Base-by-base conservation (phyloP, 768 basidiomycete genomes). In the Mrakia gelida region DNA sequence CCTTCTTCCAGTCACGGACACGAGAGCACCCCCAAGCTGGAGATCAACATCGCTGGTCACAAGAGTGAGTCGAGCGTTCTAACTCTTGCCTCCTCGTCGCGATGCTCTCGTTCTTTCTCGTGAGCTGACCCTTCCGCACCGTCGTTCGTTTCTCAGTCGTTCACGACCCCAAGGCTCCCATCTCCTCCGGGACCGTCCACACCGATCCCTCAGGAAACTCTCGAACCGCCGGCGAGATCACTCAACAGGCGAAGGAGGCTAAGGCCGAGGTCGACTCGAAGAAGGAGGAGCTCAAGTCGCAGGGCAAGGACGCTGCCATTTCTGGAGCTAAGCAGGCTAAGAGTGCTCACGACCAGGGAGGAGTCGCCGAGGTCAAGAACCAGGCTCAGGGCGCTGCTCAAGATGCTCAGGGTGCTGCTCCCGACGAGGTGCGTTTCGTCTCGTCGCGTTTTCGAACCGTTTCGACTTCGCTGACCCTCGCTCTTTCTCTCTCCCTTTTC, bases 1-100 rank as follows among this genome's bases (percentile, higher is more conserved):
- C 38, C 15, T 62, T 41, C 54, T 61, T 62, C 63, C 23, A 77
- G 81, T 81, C 74, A 85, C 86, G 76, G 87, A 7, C 84, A 86
- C 21, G 83, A 86, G 81, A 87, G 88, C 80, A 87, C 87, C 0
- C 88, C 89, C 8, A 86, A 87, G 0, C 82, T 88, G 28, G 86
- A 88, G 75, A 82, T 87, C 63, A 84, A 84, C 76, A 86, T 88
- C 28, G 82, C 84, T 7, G 82, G 72, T 0, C 72, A 73, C 54
- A 77, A 77, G 59, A 56, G 68, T 71, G 68, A 41, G 49, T 21
- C 45, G 45, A 52, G 45, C 16, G 30, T 32, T 21, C 8, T 65
- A 3, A n/a, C n/a, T n/a, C n/a, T 28, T 65, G 4, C 10, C n/a
- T 15, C 2, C 8, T 8, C 15, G 30, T 67, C 65, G 65, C 38